phyloP scores from a whole-genome alignment of 345 rosid species.

The Nephelium lappaceum region DNA sequence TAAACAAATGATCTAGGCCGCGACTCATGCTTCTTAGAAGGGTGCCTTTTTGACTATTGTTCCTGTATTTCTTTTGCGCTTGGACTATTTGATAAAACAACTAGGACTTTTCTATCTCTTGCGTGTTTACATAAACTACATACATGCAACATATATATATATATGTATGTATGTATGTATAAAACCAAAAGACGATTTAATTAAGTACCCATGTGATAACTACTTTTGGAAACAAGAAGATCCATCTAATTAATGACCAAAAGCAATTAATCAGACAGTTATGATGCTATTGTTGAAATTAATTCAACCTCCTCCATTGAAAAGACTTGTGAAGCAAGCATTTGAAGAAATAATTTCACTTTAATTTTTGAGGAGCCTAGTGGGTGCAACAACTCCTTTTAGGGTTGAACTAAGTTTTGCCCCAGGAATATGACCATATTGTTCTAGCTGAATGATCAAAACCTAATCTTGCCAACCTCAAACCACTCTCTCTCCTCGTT shows the following conservation, averaged over 20 bases:
- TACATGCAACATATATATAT: background rate
- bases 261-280: background rate
- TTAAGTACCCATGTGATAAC: background rate
- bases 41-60: conserved; percentile 24
- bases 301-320: conserved; percentile 6
- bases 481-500: conserved; percentile 24
- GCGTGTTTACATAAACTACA: background rate
- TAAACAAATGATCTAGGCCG: background rate
- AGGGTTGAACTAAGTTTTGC: conserved; percentile 40
- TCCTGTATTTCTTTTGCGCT: conserved; percentile 15
- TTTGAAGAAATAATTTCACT: conserved; percentile 14
- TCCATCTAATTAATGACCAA: background rate
- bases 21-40: conserved; percentile 6
- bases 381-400: conserved; percentile 64
- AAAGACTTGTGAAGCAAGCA: conserved; percentile 50
- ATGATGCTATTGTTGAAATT: conserved; percentile 23
- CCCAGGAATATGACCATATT: conserved; percentile 16
- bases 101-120: background rate
- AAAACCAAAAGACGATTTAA: background rate
- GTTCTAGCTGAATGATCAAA: conserved; percentile 34
- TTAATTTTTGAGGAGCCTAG: conserved; percentile 36
- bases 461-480: conserved; percentile 70
- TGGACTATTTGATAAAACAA: background rate
- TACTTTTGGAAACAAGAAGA: background rate
- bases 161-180: too few relatives aligned